Conservation (phyloP, 805 yeast species). For the Metschnikowia arizonensis region DNA sequence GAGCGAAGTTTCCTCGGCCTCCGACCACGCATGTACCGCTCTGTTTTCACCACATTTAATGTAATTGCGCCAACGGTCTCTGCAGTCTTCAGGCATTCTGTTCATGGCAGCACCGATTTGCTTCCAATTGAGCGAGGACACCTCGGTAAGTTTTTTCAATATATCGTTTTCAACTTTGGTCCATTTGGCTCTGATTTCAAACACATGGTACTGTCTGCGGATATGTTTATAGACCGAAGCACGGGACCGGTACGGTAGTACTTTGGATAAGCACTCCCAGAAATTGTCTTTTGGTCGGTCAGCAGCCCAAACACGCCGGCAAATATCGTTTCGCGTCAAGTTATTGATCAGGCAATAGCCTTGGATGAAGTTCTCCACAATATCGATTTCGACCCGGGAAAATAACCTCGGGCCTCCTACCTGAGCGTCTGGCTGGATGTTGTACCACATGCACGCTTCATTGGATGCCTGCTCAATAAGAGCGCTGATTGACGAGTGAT, state of each 20-base stretch:
- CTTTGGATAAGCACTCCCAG: constrained; percentile 80
- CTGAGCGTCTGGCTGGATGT: constrained; percentile 18
- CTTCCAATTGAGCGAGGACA: constrained; percentile 84
- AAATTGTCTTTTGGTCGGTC: constrained; percentile 83
- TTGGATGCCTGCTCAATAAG: constrained; percentile 35
- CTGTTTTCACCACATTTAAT: constrained; percentile 84
- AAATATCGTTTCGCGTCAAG: constrained; percentile 62
- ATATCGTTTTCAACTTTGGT: constrained; percentile 71
- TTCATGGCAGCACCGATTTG: constrained; percentile 73
- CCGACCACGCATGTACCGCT: constrained; percentile 74
- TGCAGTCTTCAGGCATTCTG: constrained; percentile 96
- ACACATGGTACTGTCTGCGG: constrained; percentile 82
- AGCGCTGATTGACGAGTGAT: constrained; percentile 28
- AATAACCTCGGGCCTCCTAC: constrained; percentile 43
- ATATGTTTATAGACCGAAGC: constrained; percentile 93
- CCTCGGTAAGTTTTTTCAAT: constrained; percentile 57
- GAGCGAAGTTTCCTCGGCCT: constrained; percentile 63
- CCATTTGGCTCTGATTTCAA: constrained; percentile 89
- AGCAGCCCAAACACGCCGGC: constrained; percentile 83
- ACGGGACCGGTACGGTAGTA: constrained; percentile 78
- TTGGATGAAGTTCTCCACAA: constrained; percentile 67
- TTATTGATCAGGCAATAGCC: constrained; percentile 64
- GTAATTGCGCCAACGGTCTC: constrained; percentile 95
- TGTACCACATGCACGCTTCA: constrained; percentile 36
- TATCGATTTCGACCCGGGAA: constrained; percentile 59